Evolutionary conservation across 2,329 filamentous ascomycete species (phyloP).

Genomic region (Aulographum hederae): DNA sequence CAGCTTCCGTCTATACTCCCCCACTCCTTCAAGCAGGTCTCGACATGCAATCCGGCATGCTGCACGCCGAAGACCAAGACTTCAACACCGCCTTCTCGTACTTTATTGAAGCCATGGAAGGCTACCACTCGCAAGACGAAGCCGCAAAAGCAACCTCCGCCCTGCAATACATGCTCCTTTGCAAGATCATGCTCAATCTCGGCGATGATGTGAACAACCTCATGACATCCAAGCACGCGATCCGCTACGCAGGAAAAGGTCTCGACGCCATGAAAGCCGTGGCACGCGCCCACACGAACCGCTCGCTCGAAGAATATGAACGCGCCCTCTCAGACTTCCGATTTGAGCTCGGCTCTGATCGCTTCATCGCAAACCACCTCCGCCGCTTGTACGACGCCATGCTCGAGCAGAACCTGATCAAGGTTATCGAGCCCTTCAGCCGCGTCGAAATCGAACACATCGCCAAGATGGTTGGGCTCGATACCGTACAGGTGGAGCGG

Average conservation of each 20-base stretch:
- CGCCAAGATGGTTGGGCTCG: constrained; percentile 91
- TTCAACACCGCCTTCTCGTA: constrained; percentile 98
- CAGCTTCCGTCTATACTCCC: constrained; percentile 92
- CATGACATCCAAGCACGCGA: constrained; percentile 88
- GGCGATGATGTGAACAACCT: constrained; percentile 91
- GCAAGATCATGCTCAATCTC: constrained; percentile 98
- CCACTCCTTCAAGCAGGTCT: constrained; percentile 87
- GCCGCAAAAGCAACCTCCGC: constrained; percentile 80
- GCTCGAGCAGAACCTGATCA: constrained; percentile 98
- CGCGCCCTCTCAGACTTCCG: constrained; percentile 76
- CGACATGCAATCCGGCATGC: constrained; percentile 98
- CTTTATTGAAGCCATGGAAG: constrained; percentile 97
- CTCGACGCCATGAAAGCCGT: constrained; percentile 99
- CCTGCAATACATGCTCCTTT: constrained; percentile 97
- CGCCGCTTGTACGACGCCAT: constrained; percentile 93
- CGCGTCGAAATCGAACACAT: constrained; percentile 94
- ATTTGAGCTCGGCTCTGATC: constrained; percentile 82
- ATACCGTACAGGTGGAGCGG: constrained; percentile 90
- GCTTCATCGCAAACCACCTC: constrained; percentile 94
- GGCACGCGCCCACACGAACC: constrained; percentile 84
- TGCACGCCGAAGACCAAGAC: constrained; percentile 95
- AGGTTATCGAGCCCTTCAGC: constrained; percentile 98
- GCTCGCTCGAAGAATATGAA: constrained; percentile 94
- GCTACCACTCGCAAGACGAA: constrained; percentile 88
- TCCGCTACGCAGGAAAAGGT: constrained; percentile 88